Conservation (phyloP, 176 grass and related monocot species). For the Tillandsia leiboldiana region DNA sequence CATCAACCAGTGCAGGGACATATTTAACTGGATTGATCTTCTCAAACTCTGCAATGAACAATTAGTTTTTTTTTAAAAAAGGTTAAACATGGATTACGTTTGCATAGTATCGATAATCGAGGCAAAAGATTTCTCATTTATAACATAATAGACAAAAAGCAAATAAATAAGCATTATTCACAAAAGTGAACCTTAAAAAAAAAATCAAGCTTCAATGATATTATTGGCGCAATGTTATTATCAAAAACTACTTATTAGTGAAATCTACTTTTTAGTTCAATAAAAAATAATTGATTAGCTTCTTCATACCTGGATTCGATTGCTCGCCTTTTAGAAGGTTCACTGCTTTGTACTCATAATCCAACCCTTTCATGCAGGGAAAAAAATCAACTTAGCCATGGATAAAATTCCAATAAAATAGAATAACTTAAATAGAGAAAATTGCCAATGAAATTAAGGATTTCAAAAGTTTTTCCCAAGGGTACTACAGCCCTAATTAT, state of each 20-base stretch:
- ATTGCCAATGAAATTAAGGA: neutral
- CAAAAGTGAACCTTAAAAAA: too few species aligned
- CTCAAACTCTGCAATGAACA: conserved; percentile 53
- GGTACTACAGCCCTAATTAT: too few species aligned
- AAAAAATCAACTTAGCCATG: conserved; percentile 10
- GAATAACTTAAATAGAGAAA: neutral
- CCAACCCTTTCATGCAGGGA: conserved; percentile 43
- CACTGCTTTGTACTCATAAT: conserved; percentile 90
- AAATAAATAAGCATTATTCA: too few species aligned
- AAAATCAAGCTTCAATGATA: too few species aligned
- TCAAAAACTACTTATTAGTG: too few species aligned
- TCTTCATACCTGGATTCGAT: conserved; percentile 36
- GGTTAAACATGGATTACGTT: neutral
- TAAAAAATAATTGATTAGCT: neutral
- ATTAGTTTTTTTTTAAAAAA: neutral
- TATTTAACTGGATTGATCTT: conserved; percentile 87
- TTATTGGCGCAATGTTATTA: too few species aligned
- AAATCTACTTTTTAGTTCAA: too few species aligned
- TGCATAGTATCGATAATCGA: too few species aligned
- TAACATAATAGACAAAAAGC: too few species aligned
- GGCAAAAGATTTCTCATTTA: too few species aligned
- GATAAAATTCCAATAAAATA: conserved; percentile 4
- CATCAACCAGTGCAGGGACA: conserved; percentile 67
- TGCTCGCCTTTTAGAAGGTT: conserved; percentile 37
- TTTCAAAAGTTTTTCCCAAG: too few species aligned